A percentile compares a stretch with the other conserved stretches of the same genome.
These are phyloP conservation scores for Inonotus hispidus DNA, from an alignment of 1,284 basidiomycete genomes.

Conservation along the genomic window DNA sequence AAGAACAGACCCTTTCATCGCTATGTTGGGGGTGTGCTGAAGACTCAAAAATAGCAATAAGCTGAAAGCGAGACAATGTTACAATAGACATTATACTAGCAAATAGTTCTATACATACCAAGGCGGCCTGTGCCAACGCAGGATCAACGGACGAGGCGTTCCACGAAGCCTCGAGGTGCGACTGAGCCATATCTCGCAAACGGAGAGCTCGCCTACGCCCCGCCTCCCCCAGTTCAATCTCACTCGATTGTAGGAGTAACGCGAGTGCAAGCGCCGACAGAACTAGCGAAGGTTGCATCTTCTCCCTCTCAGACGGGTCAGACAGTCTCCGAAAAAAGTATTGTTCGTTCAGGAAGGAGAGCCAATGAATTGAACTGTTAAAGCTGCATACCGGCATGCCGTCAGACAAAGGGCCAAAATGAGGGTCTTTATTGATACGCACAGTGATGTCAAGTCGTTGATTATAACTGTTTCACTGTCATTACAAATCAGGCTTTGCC, in stretches of 20 bases:
- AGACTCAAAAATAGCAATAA: constrained; percentile 68
- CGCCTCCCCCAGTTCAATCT: constrained; percentile 45
- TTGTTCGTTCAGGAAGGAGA: constrained; percentile 58
- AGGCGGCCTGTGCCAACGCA: constrained; percentile 65
- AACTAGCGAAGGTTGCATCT: constrained; percentile 65
- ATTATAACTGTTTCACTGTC: constrained; percentile 12
- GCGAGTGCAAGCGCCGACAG: constrained; percentile 64
- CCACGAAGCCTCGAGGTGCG: constrained; percentile 47
- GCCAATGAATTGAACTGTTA: constrained; percentile 46
- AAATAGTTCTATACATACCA: constrained; percentile 39
- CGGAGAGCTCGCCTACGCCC: constrained; percentile 49
- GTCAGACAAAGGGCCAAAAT: not conserved
- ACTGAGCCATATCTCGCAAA: constrained; percentile 51
- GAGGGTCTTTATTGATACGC: not conserved
- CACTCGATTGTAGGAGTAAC: constrained; percentile 68
- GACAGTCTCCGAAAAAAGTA: constrained; percentile 50
- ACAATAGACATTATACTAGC: not conserved
- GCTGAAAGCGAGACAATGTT: constrained; percentile 33
- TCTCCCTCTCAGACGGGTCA: constrained; percentile 41
- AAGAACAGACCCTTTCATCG: constrained; percentile 43
- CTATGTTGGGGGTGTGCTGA: constrained; percentile 64
- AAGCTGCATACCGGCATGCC: constrained; percentile 32
- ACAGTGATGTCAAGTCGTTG: constrained; percentile 16
- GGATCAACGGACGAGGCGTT: constrained; percentile 50
- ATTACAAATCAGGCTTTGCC: not conserved